Evolutionary conservation across 2,329 filamentous ascomycete species (phyloP).

Genomic region (Pestalotiopsis sp.): DNA sequence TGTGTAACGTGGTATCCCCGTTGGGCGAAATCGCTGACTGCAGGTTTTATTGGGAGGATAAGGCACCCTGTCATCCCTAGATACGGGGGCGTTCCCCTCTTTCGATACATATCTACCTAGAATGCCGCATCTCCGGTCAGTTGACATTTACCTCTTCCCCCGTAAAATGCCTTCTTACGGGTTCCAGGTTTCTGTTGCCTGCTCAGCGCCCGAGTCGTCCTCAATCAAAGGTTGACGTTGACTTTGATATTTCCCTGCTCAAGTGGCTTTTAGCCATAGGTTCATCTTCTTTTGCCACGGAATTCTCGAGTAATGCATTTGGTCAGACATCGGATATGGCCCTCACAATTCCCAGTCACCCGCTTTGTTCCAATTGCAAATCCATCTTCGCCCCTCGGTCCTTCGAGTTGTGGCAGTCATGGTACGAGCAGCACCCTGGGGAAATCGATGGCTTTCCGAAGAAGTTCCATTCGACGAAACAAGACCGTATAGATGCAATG

Average conservation of each 20-base stretch:
- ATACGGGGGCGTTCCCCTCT: neutral
- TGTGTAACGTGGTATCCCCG: neutral
- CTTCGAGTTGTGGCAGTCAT: neutral
- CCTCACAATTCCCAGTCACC: neutral
- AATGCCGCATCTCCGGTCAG: neutral
- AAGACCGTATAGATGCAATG: neutral
- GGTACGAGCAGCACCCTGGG: neutral
- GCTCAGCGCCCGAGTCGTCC: neutral
- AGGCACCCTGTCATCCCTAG: neutral
- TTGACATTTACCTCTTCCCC: neutral
- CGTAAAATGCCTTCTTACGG: neutral
- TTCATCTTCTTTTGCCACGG: neutral
- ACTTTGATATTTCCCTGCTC: neutral
- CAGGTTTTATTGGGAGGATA: neutral
- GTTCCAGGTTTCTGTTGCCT: neutral
- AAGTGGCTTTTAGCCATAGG: neutral
- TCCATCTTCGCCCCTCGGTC: neutral
- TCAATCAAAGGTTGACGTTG: neutral
- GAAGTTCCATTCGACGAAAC: neutral
- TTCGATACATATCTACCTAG: neutral
- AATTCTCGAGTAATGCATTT: neutral
- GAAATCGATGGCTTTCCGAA: neutral
- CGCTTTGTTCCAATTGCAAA: neutral
- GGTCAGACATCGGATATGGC: neutral
- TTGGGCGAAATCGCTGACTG: neutral